These are phyloP conservation scores for Capronia americana DNA, from an alignment of 2,329 filamentous ascomycete species.

Conservation along the genomic window DNA sequence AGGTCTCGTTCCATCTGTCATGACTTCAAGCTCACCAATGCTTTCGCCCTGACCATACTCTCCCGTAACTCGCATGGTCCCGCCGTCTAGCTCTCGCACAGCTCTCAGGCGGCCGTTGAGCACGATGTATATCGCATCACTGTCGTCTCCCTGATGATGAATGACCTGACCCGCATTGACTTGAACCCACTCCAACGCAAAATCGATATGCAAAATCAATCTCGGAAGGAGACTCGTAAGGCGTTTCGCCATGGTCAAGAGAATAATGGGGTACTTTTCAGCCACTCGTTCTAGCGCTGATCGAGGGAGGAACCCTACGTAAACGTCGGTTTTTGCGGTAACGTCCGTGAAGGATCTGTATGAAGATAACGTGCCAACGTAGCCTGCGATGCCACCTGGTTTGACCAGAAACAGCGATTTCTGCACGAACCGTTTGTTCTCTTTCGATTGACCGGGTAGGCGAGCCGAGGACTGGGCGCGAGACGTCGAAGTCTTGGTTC, in stretches of 20 bases:
- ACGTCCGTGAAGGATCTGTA: constrained; percentile 97
- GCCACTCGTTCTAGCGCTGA: constrained; percentile 87
- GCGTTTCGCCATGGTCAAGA: constrained; percentile 95
- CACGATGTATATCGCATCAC: constrained; percentile 97
- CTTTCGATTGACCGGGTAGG: constrained; percentile 41
- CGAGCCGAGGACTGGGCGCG: constrained; percentile 41
- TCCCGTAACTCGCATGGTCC: constrained; percentile 82
- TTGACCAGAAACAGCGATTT: constrained; percentile 89
- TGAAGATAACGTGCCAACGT: constrained; percentile 91
- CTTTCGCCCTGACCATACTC: constrained; percentile 98
- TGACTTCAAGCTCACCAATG: constrained; percentile 93
- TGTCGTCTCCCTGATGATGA: constrained; percentile 91
- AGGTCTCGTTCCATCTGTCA: constrained; percentile 90
- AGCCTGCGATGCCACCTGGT: constrained; percentile 90
- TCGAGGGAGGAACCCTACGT: constrained; percentile 91
- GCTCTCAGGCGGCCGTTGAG: constrained; percentile 88
- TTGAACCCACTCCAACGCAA: constrained; percentile 97
- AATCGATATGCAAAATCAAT: constrained; percentile 94
- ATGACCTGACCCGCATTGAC: constrained; percentile 94
- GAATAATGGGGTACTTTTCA: constrained; percentile 86
- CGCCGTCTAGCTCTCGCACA: constrained; percentile 80
- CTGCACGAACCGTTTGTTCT: constrained; percentile 56
- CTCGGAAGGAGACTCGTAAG: constrained; percentile 87
- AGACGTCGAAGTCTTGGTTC: constrained; percentile 53
- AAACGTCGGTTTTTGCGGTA: constrained; percentile 96